These are phyloP conservation scores for Verticillium isaacii DNA, from an alignment of 2,329 filamentous ascomycete species.

Conservation along the genomic window DNA sequence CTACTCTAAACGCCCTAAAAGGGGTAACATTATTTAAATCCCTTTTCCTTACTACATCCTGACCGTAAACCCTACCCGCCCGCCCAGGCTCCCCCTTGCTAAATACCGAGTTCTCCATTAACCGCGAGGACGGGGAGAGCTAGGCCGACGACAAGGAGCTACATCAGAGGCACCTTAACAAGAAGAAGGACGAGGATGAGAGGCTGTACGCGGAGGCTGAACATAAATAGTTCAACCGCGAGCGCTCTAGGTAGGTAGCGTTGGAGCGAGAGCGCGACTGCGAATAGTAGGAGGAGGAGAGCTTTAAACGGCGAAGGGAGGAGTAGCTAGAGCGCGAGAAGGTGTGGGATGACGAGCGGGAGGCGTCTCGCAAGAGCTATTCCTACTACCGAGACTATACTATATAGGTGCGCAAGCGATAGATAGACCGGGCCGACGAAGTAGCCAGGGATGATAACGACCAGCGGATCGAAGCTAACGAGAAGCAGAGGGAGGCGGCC, in stretches of 20 bases:
- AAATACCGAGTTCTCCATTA: constrained; percentile 53
- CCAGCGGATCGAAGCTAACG: constrained; percentile 72
- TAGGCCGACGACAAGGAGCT: constrained; percentile 85
- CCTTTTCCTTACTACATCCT: no score
- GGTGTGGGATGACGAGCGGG: constrained; percentile 89
- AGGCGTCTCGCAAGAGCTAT: constrained; percentile 65
- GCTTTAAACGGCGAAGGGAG: constrained; percentile 60
- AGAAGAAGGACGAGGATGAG: constrained; percentile 70
- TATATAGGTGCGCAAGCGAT: constrained; percentile 79
- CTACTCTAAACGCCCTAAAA: no score
- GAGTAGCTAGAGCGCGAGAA: constrained; percentile 59
- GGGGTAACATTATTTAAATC: no score
- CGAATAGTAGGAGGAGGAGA: constrained; percentile 69
- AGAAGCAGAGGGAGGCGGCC: constrained; percentile 63
- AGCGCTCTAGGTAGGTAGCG: constrained; percentile 77
- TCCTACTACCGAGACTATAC: constrained; percentile 86
- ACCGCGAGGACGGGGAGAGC: constrained; percentile 78
- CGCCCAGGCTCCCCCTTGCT: no score
- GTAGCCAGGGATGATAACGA: constrained; percentile 76
- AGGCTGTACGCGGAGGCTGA: constrained; percentile 81
- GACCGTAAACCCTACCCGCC: no score
- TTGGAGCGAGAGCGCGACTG: constrained; percentile 79
- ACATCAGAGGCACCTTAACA: constrained; percentile 64
- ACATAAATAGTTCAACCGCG: constrained; percentile 84
- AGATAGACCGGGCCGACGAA: constrained; percentile 68